Base-by-base conservation (phyloP, 768 basidiomycete genomes). In the Coprinopsis marcescibilis region DNA sequence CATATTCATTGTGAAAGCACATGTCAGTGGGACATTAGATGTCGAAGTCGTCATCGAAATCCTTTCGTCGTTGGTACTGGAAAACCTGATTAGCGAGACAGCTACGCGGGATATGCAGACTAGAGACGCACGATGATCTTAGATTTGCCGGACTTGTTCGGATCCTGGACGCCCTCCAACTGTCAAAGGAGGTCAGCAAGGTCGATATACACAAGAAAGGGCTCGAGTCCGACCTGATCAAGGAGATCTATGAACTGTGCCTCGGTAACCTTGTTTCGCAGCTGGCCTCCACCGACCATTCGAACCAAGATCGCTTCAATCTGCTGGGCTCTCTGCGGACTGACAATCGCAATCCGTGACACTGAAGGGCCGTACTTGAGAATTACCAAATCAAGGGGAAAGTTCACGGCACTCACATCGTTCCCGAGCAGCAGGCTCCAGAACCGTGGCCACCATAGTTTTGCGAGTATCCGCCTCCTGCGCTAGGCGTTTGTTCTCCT, bases 301-400 rank as follows among this genome's bases (percentile, higher is more conserved):
- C 87, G 75, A 32, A 86, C 54, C 25, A 95, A 69, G 48, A 92
- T 80, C 2, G 66, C 69, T 64, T 93, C 88, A 54, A 95, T 87
- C 61, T 90, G 81, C 52, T 75, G 75, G 14, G 89, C 85, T 59
- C 89, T 72, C 32, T 87, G 81, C 0, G 89, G 83, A 53, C 87
- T 86, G 55, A 94, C 92, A 23, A 95, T 79, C 3, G 83, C 77
- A 52, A 95, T 94, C 40, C 93, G 81, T 8, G 88, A 83, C 46
- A 94, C 91, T 95, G 58, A 6, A 33, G 17, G 36, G 3, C 19
- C 33, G 23, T 38, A 34, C n/a, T n/a, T n/a, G n/a, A n/a, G 39
- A 38, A 43, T 46, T 33, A 43, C 45, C 10, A 29, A 42, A 36
- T 25, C 26, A 17, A 46, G 17, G 40, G 35, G 33, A 29, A 8